Conservation (phyloP, 768 basidiomycete species). For the Tricholoma furcatifolium region DNA sequence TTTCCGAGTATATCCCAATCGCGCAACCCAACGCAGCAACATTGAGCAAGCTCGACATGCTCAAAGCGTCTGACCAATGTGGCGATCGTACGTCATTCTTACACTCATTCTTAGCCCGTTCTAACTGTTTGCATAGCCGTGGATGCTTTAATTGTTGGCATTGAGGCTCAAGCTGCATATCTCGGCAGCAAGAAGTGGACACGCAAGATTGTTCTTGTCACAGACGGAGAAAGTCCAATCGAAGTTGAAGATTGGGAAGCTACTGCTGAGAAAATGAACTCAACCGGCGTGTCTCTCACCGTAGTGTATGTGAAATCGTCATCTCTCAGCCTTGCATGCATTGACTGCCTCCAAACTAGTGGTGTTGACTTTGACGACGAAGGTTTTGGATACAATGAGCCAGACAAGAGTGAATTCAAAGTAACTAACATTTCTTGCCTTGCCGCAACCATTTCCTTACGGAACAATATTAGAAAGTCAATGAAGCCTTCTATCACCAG, state of each 20-base stretch:
- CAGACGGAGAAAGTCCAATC: conserved; percentile 79
- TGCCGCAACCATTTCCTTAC: not conserved
- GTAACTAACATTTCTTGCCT: conserved; percentile 34
- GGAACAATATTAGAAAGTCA: conserved; percentile 47
- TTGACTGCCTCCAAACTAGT: conserved; percentile 37
- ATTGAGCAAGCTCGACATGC: conserved; percentile 60
- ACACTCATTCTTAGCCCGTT: not conserved
- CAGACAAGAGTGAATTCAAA: conserved; percentile 72
- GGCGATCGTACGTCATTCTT: conserved; percentile 62
- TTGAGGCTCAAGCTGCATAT: conserved; percentile 73
- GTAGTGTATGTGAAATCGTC: conserved; percentile 58
- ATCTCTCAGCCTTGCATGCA: not conserved
- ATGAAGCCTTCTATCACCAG: conserved; percentile 71
- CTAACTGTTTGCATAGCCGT: conserved; percentile 49
- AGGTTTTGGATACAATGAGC: conserved; percentile 57
- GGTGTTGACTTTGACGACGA: conserved; percentile 88
- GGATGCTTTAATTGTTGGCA: conserved; percentile 83
- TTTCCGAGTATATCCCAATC: conserved; percentile 69
- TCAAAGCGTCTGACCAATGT: conserved; percentile 50
- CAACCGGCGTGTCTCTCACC: conserved; percentile 53
- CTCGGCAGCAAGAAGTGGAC: conserved; percentile 80
- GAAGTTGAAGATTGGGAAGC: conserved; percentile 76
- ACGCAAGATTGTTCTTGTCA: conserved; percentile 78
- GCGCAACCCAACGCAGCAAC: conserved; percentile 63
- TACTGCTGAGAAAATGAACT: conserved; percentile 64